phyloP scores from a whole-genome alignment of 192 early-diverging fungal species.

The Coemansia sp. region DNA sequence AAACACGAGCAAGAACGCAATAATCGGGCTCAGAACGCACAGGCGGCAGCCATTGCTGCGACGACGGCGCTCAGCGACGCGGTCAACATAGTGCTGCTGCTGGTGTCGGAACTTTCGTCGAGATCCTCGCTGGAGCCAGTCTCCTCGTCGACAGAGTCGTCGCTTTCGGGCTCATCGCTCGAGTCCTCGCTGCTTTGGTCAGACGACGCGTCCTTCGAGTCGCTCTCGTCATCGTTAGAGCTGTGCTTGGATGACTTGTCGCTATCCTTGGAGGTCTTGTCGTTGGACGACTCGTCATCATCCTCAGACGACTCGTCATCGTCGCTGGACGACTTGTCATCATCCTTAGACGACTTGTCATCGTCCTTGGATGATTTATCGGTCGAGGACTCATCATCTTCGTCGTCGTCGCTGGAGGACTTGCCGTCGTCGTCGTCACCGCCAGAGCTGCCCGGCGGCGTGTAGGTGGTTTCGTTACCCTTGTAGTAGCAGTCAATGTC shows the following conservation, averaged over 20 bases:
- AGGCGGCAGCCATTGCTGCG: constrained; percentile 34
- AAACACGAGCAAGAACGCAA: not conserved
- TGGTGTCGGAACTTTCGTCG: constrained; percentile 8
- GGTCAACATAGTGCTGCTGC: constrained; percentile 18
- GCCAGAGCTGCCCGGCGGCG: constrained; percentile 42
- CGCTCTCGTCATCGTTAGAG: constrained; percentile 5
- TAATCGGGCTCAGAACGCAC: constrained; percentile 23
- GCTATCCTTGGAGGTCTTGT: constrained; percentile 1
- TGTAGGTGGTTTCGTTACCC: constrained; percentile 56
- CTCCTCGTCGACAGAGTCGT: constrained; percentile 11
- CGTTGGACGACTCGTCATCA: constrained; percentile 2
- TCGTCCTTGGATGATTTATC: not conserved
- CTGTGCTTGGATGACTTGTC: constrained; percentile 1
- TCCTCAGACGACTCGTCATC: not conserved
- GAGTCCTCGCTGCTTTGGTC: constrained; percentile 6
- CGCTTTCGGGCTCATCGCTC: not conserved
- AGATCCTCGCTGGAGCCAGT: constrained; percentile 4
- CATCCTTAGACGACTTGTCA: not conserved
- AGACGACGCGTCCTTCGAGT: not conserved
- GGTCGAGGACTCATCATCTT: too few species aligned
- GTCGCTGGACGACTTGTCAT: constrained; percentile 5
- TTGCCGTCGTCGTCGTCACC: not conserved
- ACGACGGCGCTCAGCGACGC: constrained; percentile 28
- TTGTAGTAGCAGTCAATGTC: constrained; percentile 55
- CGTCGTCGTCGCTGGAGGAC: too few species aligned